These are phyloP conservation scores for Thelonectria discophora DNA, from an alignment of 2,329 filamentous ascomycete genomes.

Conservation along the genomic window DNA sequence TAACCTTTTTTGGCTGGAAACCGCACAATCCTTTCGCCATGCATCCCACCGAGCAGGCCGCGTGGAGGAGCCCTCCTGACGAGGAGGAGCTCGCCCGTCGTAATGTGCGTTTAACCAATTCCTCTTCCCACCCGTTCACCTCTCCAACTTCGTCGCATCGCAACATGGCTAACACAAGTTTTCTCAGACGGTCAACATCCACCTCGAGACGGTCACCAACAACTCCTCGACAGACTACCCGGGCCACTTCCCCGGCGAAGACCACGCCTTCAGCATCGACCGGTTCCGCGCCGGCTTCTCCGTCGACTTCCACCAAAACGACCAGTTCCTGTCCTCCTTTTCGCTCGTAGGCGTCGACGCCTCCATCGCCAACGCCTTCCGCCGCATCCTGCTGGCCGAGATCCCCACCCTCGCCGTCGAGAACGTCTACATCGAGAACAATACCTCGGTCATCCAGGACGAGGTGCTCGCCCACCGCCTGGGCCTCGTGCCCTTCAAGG, in stretches of 20 bases:
- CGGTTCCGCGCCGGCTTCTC: conserved; percentile 75
- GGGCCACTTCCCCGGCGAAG: conserved; percentile 88
- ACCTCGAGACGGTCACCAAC: conserved; percentile 89
- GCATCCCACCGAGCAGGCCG: conserved; percentile 47
- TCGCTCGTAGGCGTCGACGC: conserved; percentile 93
- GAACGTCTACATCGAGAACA: conserved; percentile 91
- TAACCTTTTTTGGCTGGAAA: conserved; percentile 3
- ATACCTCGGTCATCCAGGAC: conserved; percentile 97
- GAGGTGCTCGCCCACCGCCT: conserved; percentile 92
- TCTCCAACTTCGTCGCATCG: conserved; percentile 5
- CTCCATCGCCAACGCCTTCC: conserved; percentile 94
- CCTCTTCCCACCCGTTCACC: conserved; percentile 6
- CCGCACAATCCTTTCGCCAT: conserved; percentile 34
- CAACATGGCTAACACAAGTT: conserved; percentile 6
- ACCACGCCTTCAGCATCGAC: conserved; percentile 80
- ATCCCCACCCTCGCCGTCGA: conserved; percentile 95
- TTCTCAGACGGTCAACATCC: conserved; percentile 80
- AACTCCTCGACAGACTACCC: conserved; percentile 92
- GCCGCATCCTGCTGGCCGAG: conserved; percentile 93
- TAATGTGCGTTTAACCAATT: conserved; percentile 58
- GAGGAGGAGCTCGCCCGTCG: conserved; percentile 68
- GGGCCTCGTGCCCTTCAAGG: conserved; percentile 89
- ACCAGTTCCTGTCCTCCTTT: conserved; percentile 81
- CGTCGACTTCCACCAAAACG: conserved; percentile 86
- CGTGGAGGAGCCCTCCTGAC: conserved; percentile 52